These are phyloP conservation scores for Apiospora aurea DNA, from an alignment of 2,329 filamentous ascomycete genomes.

Conservation along the genomic window DNA sequence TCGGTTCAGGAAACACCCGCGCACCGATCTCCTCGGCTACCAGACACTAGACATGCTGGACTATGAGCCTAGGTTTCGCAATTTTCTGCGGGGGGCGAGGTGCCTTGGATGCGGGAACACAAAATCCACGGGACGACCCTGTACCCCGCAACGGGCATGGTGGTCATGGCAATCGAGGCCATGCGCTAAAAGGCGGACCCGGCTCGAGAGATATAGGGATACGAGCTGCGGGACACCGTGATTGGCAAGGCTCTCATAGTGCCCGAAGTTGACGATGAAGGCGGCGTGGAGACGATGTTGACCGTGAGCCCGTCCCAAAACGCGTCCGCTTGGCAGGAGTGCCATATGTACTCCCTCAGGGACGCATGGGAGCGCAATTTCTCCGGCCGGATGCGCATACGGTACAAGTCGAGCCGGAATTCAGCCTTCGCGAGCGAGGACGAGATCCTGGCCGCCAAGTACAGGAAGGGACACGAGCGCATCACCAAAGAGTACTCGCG, in stretches of 20 bases:
- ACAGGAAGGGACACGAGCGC: background rate
- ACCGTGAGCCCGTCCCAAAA: background rate
- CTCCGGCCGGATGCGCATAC: background rate
- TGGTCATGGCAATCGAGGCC: constrained; percentile 52
- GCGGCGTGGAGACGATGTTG: background rate
- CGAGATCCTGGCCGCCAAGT: background rate
- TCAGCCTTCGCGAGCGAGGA: background rate
- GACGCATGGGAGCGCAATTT: background rate
- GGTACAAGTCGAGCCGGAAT: background rate
- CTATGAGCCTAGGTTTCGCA: constrained; percentile 20
- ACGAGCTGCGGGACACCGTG: background rate
- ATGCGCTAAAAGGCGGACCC: background rate
- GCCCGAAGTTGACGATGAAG: background rate
- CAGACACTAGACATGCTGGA: constrained; percentile 26
- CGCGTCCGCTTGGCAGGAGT: background rate
- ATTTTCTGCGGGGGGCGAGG: constrained; percentile 54
- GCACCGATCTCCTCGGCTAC: constrained; percentile 59
- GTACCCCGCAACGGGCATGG: constrained; percentile 59
- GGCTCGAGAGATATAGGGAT: background rate
- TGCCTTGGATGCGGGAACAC: constrained; percentile 61
- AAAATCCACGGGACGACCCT: constrained; percentile 56
- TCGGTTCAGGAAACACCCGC: constrained; percentile 50
- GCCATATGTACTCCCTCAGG: background rate
- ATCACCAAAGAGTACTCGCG: background rate
- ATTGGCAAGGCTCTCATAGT: background rate